phyloP scores from a whole-genome alignment of 2,329 filamentous ascomycete genomes.

The Gyromitra esculenta region DNA sequence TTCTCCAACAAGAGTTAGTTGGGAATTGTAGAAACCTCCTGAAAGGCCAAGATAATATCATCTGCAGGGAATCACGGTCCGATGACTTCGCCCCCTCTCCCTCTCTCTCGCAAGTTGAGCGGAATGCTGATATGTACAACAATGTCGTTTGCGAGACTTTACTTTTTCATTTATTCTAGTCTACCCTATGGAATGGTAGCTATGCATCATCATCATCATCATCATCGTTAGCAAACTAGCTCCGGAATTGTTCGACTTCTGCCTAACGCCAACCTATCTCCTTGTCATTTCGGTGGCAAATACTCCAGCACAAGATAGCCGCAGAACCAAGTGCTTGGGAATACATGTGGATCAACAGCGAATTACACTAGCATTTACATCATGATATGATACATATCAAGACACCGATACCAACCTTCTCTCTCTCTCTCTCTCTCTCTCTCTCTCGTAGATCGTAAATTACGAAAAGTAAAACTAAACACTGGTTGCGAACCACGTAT shows the following conservation, averaged over 20 bases:
- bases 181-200: neutral
- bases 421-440: too few species aligned
- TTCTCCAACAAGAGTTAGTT: neutral
- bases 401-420: neutral
- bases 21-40: too few species aligned
- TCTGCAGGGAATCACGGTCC: too few species aligned
- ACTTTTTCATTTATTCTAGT: neutral
- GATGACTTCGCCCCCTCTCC: too few species aligned
- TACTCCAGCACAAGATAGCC: neutral
- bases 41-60: too few species aligned
- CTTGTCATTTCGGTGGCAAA: neutral
- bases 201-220: neutral
- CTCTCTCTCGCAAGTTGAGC: too few species aligned
- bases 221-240: neutral
- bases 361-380: too few species aligned
- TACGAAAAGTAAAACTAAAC: neutral
- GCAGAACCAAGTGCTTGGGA: neutral
- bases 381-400: neutral
- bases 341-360: neutral
- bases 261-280: neutral
- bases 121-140: too few species aligned
- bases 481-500: neutral
- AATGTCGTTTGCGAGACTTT: too few species aligned
- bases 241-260: neutral
- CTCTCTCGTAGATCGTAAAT: neutral